These are phyloP conservation scores for Tetrapisispora namnaoensis DNA, from an alignment of 805 yeast species.

Conservation along the genomic window DNA sequence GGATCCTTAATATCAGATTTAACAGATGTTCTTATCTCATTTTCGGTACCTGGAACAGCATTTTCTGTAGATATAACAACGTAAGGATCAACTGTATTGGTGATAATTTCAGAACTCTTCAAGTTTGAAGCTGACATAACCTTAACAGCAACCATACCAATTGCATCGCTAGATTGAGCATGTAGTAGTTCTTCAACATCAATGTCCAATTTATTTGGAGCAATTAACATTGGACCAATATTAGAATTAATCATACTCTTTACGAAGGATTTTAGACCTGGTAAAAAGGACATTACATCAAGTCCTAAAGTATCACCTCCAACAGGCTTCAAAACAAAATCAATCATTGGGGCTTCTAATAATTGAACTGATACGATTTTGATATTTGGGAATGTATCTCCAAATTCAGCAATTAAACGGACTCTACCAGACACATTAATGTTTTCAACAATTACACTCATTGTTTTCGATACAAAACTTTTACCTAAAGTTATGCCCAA, in stretches of 20 bases:
- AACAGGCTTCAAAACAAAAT: constrained; percentile 72
- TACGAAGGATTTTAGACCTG: constrained; percentile 68
- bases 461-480: constrained; percentile 62
- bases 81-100: constrained; percentile 50
- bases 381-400: constrained; percentile 68
- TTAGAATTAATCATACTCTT: constrained; percentile 58
- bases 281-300: constrained; percentile 75
- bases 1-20: constrained; percentile 51
- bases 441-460: constrained; percentile 74
- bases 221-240: constrained; percentile 69
- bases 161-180: constrained; percentile 53
- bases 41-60: constrained; percentile 35
- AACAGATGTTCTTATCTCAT: constrained; percentile 40
- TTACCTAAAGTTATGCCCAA: constrained; percentile 75
- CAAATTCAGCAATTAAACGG: constrained; percentile 52
- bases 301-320: constrained; percentile 85
- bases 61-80: constrained; percentile 39
- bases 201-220: constrained; percentile 70
- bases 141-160: constrained; percentile 60
- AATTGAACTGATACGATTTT: constrained; percentile 60
- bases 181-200: constrained; percentile 66
- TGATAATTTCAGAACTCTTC: constrained; percentile 31
- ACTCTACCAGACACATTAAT: constrained; percentile 67
- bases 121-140: constrained; percentile 43
- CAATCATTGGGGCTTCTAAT: constrained; percentile 70